Percentiles rank a stretch among this genome's conserved stretches.
Evolutionary conservation across 345 rosid species (phyloP).

Genomic region (Populus pruinosa): DNA sequence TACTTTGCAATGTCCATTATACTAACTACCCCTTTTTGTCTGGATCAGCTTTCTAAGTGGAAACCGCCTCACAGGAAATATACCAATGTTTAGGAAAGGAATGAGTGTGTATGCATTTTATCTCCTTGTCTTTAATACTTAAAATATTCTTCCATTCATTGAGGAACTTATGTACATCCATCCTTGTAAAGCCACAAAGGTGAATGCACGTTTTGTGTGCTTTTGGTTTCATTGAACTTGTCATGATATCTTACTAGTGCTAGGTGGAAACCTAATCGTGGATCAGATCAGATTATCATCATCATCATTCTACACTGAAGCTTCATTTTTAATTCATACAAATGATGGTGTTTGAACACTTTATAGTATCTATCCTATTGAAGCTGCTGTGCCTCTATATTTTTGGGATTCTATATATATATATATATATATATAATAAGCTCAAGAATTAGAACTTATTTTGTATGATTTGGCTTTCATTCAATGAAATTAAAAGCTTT

Average conservation of each 20-base stretch:
- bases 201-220: neutral
- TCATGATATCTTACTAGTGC: neutral
- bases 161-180: neutral
- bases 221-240: neutral
- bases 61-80: slow-evolving; percentile 48
- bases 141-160: neutral
- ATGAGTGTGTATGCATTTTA: slow-evolving; percentile 42
- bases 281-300: too few species aligned
- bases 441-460: too few species aligned
- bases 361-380: neutral
- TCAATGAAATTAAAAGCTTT: neutral
- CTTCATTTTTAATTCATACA: too few species aligned
- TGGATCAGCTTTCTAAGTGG: slow-evolving; percentile 45
- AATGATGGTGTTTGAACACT: neutral
- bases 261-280: neutral
- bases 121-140: neutral
- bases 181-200: too few species aligned
- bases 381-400: neutral
- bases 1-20: neutral
- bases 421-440: too few species aligned
- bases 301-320: too few species aligned
- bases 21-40: slow-evolving; percentile 10
- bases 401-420: neutral
- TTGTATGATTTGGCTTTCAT: neutral
- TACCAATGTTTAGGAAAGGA: slow-evolving; percentile 54